These are phyloP conservation scores for thale cress (Arabidopsis thaliana) DNA, from an alignment of 345 rosid species.

Conservation along the genomic window DNA sequence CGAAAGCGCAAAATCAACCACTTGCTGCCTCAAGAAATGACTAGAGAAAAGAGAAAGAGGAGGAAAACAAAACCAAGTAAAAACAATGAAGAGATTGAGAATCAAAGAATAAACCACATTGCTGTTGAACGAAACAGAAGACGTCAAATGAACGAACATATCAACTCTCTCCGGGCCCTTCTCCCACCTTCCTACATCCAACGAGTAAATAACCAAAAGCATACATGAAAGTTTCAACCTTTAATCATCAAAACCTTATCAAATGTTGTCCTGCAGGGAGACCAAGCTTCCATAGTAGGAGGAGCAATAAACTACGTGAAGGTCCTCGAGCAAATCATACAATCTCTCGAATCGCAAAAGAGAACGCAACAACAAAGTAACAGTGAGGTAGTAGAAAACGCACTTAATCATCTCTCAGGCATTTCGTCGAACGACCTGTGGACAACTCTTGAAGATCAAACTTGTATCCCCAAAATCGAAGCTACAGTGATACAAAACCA, in stretches of 20 bases:
- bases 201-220: slow-evolving; percentile 51
- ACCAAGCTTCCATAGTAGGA: slow-evolving; percentile 81
- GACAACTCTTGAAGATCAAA: slow-evolving; percentile 35
- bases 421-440: slow-evolving; percentile 37
- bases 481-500: slow-evolving; percentile 59
- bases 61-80: slow-evolving; percentile 60
- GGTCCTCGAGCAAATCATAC: slow-evolving; percentile 73
- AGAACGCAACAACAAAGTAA: slow-evolving; percentile 40
- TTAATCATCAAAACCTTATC: background rate
- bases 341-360: slow-evolving; percentile 64
- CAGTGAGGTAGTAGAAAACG: slow-evolving; percentile 20
- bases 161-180: slow-evolving; percentile 67
- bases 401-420: slow-evolving; percentile 29
- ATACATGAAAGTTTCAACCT: background rate
- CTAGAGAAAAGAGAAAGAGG: slow-evolving; percentile 58
- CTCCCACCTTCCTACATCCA: slow-evolving; percentile 73
- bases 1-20: slow-evolving; percentile 29
- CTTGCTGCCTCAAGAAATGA: slow-evolving; percentile 35
- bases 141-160: slow-evolving; percentile 79
- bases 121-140: slow-evolving; percentile 85
- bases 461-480: slow-evolving; percentile 52
- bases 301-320: slow-evolving; percentile 87
- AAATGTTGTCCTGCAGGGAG: slow-evolving; percentile 54
- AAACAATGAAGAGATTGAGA: slow-evolving; percentile 77
- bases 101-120: slow-evolving; percentile 85